Evolutionary conservation across 2,329 filamentous ascomycete species (phyloP), one percentile per base, ranked within the genome.

Genomic region (Neofusicoccum sp.): DNA sequence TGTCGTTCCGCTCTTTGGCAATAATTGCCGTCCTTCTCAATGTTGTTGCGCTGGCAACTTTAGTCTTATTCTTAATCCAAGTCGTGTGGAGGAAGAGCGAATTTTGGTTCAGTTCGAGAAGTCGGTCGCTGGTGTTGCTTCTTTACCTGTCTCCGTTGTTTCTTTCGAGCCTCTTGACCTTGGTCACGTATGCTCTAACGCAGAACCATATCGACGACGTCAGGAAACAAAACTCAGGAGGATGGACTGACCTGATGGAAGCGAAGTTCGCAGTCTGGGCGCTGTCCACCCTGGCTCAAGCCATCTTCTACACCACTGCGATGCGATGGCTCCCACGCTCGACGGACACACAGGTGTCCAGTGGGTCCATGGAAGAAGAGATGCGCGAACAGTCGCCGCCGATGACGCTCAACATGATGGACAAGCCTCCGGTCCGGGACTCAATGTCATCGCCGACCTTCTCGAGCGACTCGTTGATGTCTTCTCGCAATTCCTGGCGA

Each of bases 211-310:
- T 58, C 20, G 33, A 47, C 38, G 20, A 43, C 71, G 14, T 62
- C 44, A 26, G 12, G 34, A 26, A 40, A 26, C 12, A 33, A 26
- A 33, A 40, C 41, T 48, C 43, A 7, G 41, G 41, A 6, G 40
- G 44, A 26, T 72, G 69, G 70, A 62, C 62, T 41, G 59, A 61
- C 36, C 61, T 64, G 33, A 66, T 77, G 40, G 66, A 73, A 33
- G 70, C 70, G 20, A 75, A 78, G 43, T 75, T 76, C 58, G 68
- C 63, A 16, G 59, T 72, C 5, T 76, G 73, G 72, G 63, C 63
- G 8, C 47, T 73, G 28, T 70, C 73, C 16, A 72, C 68, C 43
- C 47, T 69, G 38, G 65, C 65, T 31, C 73, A 75, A 53, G 59
- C 68, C 44, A 61, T 63, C 6, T 64, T 76, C 3, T 75, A 69